Evolutionary conservation across 148 eudicot species (phyloP).

Genomic region (Amaranthus palmeri): DNA sequence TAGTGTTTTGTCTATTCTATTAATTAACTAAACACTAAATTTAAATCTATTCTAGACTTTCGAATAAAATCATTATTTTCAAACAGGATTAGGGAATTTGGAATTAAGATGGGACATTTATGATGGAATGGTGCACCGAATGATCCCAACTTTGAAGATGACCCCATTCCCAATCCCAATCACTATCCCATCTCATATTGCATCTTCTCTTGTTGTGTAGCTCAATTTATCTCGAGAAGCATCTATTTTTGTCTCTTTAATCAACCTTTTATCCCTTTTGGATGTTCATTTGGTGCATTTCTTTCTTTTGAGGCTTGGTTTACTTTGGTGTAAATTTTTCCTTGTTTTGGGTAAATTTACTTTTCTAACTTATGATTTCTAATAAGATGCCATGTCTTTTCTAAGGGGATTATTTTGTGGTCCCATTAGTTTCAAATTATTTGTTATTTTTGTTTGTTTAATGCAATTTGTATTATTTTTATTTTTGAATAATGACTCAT

Average conservation of each 20-base stretch:
- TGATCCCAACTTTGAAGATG: constrained; percentile 6
- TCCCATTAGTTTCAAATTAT: neutral
- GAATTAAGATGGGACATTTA: neutral
- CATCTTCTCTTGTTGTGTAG: neutral
- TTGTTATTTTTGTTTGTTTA: too few relatives aligned
- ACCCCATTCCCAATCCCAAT: constrained; percentile 12
- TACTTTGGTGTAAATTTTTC: neutral
- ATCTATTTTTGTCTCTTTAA: constrained; percentile 6
- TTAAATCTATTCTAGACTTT: too few relatives aligned
- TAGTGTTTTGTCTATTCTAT: too few relatives aligned
- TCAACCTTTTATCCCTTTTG: neutral
- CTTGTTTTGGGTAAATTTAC: constrained; percentile 1
- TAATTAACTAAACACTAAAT: too few relatives aligned
- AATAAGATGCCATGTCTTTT: neutral
- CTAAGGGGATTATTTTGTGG: too few relatives aligned
- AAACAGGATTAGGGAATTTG: constrained; percentile 1
- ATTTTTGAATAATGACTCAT: too few relatives aligned
- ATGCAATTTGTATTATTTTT: too few relatives aligned
- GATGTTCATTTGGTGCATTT: neutral
- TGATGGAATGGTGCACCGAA: constrained; percentile 17
- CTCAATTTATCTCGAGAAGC: constrained; percentile 12
- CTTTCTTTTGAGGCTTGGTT: neutral
- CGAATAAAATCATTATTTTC: too few relatives aligned
- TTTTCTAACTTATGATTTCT: neutral
- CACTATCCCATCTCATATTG: neutral